Conservation (phyloP, 139 green algal genomes). For the Chlamydomonas eustigma region DNA sequence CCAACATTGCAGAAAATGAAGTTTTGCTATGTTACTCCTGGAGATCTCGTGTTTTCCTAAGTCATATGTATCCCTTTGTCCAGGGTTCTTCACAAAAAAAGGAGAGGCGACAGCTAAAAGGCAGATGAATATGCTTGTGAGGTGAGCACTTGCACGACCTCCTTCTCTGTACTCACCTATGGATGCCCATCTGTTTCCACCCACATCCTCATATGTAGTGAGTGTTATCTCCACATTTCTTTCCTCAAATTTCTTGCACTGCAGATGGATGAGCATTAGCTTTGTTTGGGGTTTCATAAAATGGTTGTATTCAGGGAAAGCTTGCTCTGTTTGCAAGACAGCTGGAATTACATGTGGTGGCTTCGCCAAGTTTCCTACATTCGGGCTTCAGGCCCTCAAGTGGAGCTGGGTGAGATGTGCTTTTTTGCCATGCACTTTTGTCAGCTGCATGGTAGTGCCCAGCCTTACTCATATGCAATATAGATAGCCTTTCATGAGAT, state of each 20-base stretch:
- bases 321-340: background rate
- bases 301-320: background rate
- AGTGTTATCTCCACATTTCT: too few relatives aligned
- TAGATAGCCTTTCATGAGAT: too few relatives aligned
- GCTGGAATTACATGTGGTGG: background rate
- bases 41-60: too few relatives aligned
- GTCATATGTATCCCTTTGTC: too few relatives aligned
- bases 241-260: too few relatives aligned
- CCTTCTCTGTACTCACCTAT: too few relatives aligned
- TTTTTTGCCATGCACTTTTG: background rate
- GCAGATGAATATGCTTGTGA: background rate
- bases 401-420: slow-evolving; percentile 6
- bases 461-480: too few relatives aligned
- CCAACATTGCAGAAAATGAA: too few relatives aligned
- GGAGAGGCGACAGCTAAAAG: background rate
- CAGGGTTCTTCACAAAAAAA: slow-evolving; percentile 11
- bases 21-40: too few relatives aligned
- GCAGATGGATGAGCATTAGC: background rate
- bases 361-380: slow-evolving; percentile 3
- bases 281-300: slow-evolving; percentile 6
- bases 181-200: too few relatives aligned
- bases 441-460: too few relatives aligned
- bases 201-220: too few relatives aligned
- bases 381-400: slow-evolving; percentile 8
- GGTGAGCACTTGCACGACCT: background rate